Evolutionary conservation across 2,329 filamentous ascomycete genomes (phyloP).

Genomic region (Knoxdaviesia proteae): DNA sequence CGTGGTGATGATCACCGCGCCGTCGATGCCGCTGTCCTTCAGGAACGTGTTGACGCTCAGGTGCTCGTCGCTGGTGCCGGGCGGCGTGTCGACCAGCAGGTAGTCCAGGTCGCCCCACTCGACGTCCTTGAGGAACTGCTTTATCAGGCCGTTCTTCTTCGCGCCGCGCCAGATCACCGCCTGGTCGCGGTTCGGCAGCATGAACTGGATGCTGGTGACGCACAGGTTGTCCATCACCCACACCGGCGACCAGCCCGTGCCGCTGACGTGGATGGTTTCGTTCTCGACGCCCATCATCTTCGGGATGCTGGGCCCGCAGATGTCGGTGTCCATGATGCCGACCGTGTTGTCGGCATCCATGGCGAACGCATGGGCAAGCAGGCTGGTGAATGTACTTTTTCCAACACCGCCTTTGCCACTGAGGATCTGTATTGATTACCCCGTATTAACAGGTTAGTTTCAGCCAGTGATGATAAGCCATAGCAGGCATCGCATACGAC

Average conservation of each 20-base stretch:
- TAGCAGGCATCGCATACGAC: too few relatives aligned
- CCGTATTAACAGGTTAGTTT: too few relatives aligned
- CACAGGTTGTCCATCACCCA: slow-evolving; percentile 89
- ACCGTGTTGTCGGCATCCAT: slow-evolving; percentile 59
- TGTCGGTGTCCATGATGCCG: slow-evolving; percentile 95
- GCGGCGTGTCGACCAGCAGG: slow-evolving; percentile 82
- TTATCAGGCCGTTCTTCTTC: slow-evolving; percentile 97
- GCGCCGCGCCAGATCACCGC: slow-evolving; percentile 94
- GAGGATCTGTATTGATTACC: slow-evolving; percentile 16
- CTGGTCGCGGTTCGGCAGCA: slow-evolving; percentile 83
- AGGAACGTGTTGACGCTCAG: slow-evolving; percentile 81
- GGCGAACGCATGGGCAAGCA: slow-evolving; percentile 79
- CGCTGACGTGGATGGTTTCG: slow-evolving; percentile 83
- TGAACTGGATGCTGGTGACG: slow-evolving; percentile 96
- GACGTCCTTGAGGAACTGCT: slow-evolving; percentile 93
- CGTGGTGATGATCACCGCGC: slow-evolving; percentile 81
- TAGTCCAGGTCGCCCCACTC: slow-evolving; percentile 95
- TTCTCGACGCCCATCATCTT: slow-evolving; percentile 97
- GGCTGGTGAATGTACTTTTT: slow-evolving; percentile 80
- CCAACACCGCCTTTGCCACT: slow-evolving; percentile 93
- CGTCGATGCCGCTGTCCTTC: slow-evolving; percentile 79
- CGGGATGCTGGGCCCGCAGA: slow-evolving; percentile 86
- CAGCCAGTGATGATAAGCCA: too few relatives aligned
- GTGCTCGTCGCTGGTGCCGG: slow-evolving; percentile 89
- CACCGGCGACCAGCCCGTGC: slow-evolving; percentile 79